Base-by-base conservation (phyloP, 2,329 filamentous ascomycete genomes). In the Massarina eburnea region DNA sequence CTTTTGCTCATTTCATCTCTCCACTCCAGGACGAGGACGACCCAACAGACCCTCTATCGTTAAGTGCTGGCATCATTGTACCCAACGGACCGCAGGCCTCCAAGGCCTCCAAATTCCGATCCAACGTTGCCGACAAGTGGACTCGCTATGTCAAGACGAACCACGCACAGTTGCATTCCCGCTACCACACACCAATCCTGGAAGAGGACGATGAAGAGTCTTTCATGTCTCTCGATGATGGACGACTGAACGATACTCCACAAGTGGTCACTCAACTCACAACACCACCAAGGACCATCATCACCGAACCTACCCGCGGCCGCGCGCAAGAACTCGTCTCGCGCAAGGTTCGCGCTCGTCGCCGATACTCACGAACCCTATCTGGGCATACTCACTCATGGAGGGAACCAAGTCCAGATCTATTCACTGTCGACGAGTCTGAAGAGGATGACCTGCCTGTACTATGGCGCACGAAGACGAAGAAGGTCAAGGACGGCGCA, bases 401-500 rank as follows among this genome's bases (percentile, higher is more conserved):
- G 67, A 57, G 69, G 17, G 71, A 71, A 42, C 71, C 71, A 12
- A 71, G 68, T 45, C 65, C 64, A 1, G 71, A 72, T 39, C 58
- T 73, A 1, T 73, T 72, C 55, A 73, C 70, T 17, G 68, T 73
- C 21, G 64, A 68, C 35, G 71, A 73, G 48, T 70, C 70, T 7
- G 68, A 67, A 26, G 70, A 72, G 50, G 67, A 66, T 12, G 66
- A 67, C 37, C 45, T 43, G 18, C 51, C 55, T 21, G 43, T 53
- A 24, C 47, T 64, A 15, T 52, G 61, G 39, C 58, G 62, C 14
- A 39, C 56, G 39, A 67, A 62, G 51, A 54, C 53, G 22, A 64
- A 57, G 39, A 66, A 65, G 58, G 55, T 59, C 56, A 66, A 68
- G 55, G 64, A 68, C 51, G 59, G 62, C 49, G 57, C 52, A 19